Percentiles rank a stretch among this genome's conserved stretches.
phyloP scores from a whole-genome alignment of 208 protist genomes.

The Acanthamoeba lenticulata region DNA sequence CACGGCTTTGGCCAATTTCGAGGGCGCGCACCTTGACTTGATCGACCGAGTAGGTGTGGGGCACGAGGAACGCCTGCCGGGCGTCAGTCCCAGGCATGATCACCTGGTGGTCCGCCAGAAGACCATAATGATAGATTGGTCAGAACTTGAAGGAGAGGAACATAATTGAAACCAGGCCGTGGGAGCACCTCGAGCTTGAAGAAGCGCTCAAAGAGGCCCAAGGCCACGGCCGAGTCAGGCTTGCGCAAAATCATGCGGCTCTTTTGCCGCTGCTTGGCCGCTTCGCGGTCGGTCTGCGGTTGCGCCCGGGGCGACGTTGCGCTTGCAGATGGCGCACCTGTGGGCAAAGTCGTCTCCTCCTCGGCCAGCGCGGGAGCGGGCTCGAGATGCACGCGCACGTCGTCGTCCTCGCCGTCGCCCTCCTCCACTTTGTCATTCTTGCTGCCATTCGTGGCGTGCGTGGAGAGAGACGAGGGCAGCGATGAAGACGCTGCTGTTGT shows the following conservation, averaged over 20 bases:
- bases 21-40: constrained; percentile 39
- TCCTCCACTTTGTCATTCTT: neutral
- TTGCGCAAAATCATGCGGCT: neutral
- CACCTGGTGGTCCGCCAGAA: too few species aligned
- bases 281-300: neutral
- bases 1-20: neutral
- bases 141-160: neutral
- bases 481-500: neutral
- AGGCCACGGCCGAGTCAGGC: neutral
- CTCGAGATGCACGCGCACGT: neutral
- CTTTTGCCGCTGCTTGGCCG: neutral
- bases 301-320: neutral
- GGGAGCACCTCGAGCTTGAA: neutral
- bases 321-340: neutral
- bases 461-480: neutral
- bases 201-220: constrained; percentile 19
- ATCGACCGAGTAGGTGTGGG: neutral
- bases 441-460: neutral
- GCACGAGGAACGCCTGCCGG: neutral
- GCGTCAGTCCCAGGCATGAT: too few species aligned
- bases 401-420: too few species aligned
- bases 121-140: too few species aligned
- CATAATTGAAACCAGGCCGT: neutral
- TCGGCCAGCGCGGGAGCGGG: too few species aligned
- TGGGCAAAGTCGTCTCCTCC: neutral